phyloP scores from a whole-genome alignment of 805 yeast genomes.

The Cyberlindnera mrakii region DNA sequence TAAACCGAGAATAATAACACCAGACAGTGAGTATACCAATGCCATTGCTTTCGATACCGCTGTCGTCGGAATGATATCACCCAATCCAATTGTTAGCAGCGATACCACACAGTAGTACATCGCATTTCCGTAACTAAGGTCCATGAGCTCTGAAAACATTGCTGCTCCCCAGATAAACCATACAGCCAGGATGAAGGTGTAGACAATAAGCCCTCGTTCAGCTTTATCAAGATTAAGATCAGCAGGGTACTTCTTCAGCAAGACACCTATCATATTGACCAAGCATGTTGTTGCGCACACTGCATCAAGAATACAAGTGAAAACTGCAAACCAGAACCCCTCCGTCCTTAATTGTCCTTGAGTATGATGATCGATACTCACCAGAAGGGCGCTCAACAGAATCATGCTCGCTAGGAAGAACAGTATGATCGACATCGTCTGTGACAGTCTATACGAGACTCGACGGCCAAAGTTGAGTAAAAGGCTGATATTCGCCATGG shows the following conservation, averaged over 20 bases:
- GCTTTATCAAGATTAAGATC: conserved; percentile 57
- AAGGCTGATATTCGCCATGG: conserved; percentile 62
- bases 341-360: conserved; percentile 30
- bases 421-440: conserved; percentile 51
- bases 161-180: conserved; percentile 76
- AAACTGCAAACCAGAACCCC: conserved; percentile 76
- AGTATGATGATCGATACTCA: conserved; percentile 18
- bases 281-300: conserved; percentile 46
- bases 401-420: conserved; percentile 58
- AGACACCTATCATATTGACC: conserved; percentile 59
- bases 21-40: conserved; percentile 60
- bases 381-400: conserved; percentile 36
- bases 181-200: conserved; percentile 53
- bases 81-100: conserved; percentile 73
- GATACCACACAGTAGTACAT: conserved; percentile 71
- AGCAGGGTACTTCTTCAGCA: conserved; percentile 56
- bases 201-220: conserved; percentile 71
- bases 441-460: conserved; percentile 55
- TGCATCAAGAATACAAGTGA: conserved; percentile 59
- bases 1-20: conserved; percentile 69
- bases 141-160: conserved; percentile 40
- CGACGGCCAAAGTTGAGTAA: conserved; percentile 61
- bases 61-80: conserved; percentile 57
- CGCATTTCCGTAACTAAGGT: conserved; percentile 53
- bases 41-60: conserved; percentile 51